phyloP scores from a whole-genome alignment of 2,329 filamentous ascomycete species.

The Penicillium aurantiogriseum region DNA sequence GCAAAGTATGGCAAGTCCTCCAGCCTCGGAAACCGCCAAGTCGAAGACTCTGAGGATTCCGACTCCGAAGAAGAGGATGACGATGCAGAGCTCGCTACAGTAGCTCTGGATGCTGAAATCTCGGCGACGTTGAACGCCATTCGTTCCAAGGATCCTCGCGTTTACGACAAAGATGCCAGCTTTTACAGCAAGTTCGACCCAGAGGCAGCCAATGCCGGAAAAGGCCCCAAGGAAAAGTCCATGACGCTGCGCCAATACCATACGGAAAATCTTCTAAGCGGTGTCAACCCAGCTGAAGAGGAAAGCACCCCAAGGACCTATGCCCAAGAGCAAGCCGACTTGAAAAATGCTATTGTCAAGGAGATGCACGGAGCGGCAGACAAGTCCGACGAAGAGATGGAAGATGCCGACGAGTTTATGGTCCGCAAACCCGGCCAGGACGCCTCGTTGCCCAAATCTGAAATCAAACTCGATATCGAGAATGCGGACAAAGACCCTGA shows the following conservation, averaged over 20 bases:
- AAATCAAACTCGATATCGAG: constrained; percentile 64
- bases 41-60: constrained; percentile 56
- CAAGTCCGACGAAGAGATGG: constrained; percentile 50
- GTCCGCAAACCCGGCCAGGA: constrained; percentile 63
- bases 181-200: constrained; percentile 70
- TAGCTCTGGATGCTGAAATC: constrained; percentile 81
- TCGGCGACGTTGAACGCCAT: constrained; percentile 84
- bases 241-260: constrained; percentile 90
- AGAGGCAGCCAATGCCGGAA: constrained; percentile 44
- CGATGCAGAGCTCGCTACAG: constrained; percentile 79
- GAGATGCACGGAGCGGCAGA: constrained; percentile 69
- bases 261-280: constrained; percentile 78
- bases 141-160: constrained; percentile 81
- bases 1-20: constrained; percentile 70
- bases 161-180: constrained; percentile 76
- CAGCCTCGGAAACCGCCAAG: constrained; percentile 39
- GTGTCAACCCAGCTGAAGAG: constrained; percentile 59
- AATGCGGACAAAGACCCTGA: constrained; percentile 87
- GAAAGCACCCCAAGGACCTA: constrained; percentile 66
- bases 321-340: constrained; percentile 79
- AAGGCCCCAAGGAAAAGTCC: constrained; percentile 71
- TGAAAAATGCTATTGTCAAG: constrained; percentile 74
- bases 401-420: constrained; percentile 70
- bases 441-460: constrained; percentile 38
- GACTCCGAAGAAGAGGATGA: constrained; percentile 85